Conservation (phyloP, 2,329 filamentous ascomycete species). For the Colletotrichum sp. region DNA sequence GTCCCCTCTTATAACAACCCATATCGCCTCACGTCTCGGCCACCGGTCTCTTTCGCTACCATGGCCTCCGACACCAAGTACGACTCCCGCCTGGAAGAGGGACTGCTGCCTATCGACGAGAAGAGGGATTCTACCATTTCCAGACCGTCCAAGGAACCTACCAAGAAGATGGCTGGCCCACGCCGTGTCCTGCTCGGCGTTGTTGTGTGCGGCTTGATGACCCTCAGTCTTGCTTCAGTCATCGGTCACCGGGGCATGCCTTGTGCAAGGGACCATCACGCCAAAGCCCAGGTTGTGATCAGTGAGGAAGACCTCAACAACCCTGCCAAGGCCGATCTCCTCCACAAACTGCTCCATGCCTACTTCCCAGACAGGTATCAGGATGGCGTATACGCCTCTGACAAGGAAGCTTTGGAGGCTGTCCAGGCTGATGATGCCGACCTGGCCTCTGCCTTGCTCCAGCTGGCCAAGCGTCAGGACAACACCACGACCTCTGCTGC, state of each 20-base stretch:
- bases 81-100: slow-evolving; percentile 22
- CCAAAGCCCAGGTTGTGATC: background rate
- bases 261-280: slow-evolving; percentile 9
- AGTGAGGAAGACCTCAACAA: background rate
- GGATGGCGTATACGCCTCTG: slow-evolving; percentile 71
- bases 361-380: slow-evolving; percentile 68
- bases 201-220: slow-evolving; percentile 25
- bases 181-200: slow-evolving; percentile 24
- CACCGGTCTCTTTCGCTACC: background rate
- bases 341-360: slow-evolving; percentile 71
- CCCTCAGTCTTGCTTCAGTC: slow-evolving; percentile 25
- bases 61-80: slow-evolving; percentile 21
- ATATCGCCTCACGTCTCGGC: slow-evolving; percentile 28
- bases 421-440: slow-evolving; percentile 65
- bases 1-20: slow-evolving; percentile 32
- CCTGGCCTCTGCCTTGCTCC: slow-evolving; percentile 66
- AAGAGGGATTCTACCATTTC: slow-evolving; percentile 12
- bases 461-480: slow-evolving; percentile 66
- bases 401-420: slow-evolving; percentile 66
- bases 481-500: slow-evolving; percentile 32
- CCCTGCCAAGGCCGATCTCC: slow-evolving; percentile 57
- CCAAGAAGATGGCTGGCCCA: slow-evolving; percentile 23
- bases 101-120: slow-evolving; percentile 23
- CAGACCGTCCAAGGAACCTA: background rate
- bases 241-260: slow-evolving; percentile 6